These are phyloP conservation scores for Volvox africanus DNA, from an alignment of 139 green algal genomes.

Conservation along the genomic window DNA sequence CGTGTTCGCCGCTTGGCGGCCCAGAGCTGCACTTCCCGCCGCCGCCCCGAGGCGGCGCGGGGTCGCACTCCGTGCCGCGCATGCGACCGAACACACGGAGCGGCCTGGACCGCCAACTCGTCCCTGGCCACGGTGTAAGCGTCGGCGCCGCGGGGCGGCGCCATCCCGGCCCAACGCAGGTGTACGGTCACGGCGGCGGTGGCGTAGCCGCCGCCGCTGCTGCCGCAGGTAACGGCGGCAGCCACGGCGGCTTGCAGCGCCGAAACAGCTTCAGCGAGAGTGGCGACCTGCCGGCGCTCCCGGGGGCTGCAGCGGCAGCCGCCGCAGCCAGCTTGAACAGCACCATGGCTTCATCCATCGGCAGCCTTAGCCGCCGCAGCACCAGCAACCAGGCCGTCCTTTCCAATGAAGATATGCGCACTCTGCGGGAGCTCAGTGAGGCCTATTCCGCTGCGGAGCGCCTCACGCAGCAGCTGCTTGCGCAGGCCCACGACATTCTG, in stretches of 20 bases:
- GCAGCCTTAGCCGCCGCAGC: slow-evolving; percentile 15
- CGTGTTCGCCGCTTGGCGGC: background rate
- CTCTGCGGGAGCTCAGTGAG: slow-evolving; percentile 50
- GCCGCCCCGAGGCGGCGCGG: background rate
- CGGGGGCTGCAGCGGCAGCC: background rate
- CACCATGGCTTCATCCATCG: slow-evolving; percentile 20
- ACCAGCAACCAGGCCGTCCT: slow-evolving; percentile 23
- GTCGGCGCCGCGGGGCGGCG: background rate
- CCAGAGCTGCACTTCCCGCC: background rate
- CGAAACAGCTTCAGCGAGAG: slow-evolving; percentile 23
- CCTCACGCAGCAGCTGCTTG: slow-evolving; percentile 51
- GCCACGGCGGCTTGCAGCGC: background rate
- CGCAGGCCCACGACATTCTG: slow-evolving; percentile 42
- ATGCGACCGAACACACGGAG: slow-evolving; percentile 8
- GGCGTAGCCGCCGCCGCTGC: background rate
- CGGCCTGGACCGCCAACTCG: background rate
- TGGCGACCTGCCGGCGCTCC: background rate
- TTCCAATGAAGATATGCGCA: slow-evolving; percentile 39
- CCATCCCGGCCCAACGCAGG: background rate
- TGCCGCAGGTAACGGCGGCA: too few species aligned
- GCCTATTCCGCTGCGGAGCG: slow-evolving; percentile 46
- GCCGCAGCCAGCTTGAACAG: background rate
- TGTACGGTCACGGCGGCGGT: background rate
- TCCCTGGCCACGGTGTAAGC: background rate
- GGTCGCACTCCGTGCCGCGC: slow-evolving; percentile 15